Evolutionary conservation across 495 filamentous ascomycete genomes (phyloP).

Genomic region (Podospora fimiseda): DNA sequence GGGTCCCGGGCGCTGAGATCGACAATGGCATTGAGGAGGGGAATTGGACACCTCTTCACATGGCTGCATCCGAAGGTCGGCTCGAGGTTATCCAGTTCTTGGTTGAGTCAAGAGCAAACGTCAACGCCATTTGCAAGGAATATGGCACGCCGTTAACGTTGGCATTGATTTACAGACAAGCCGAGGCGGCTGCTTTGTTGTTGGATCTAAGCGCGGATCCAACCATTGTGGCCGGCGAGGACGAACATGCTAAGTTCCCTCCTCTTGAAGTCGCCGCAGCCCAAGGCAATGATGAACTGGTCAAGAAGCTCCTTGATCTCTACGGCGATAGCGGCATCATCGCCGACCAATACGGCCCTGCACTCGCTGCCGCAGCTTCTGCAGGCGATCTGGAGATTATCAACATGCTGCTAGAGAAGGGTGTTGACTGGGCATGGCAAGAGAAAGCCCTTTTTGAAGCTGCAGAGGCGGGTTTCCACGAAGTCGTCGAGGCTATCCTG

Average conservation of each 20-base stretch:
- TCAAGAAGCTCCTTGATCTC: conserved; percentile 1
- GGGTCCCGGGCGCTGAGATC: conserved; percentile 2
- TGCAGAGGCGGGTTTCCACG: conserved; percentile 1
- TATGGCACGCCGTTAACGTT: conserved; percentile 6
- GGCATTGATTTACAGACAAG: not conserved
- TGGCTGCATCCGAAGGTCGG: conserved; percentile 8
- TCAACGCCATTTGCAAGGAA: conserved; percentile 9
- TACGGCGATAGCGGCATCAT: not conserved
- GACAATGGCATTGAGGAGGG: conserved; percentile 2
- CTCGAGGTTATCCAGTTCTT: conserved; percentile 5
- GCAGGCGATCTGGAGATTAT: conserved; percentile 8
- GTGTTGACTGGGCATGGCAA: conserved; percentile 1
- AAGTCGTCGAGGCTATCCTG: conserved; percentile 5
- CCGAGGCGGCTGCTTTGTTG: not conserved
- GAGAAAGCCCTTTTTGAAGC: conserved; percentile 7
- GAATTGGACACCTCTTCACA: conserved; percentile 12
- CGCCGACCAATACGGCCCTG: conserved; percentile 1
- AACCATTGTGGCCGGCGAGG: conserved; percentile 1
- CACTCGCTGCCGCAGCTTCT: conserved; percentile 7
- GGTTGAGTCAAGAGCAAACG: not conserved
- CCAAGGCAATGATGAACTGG: conserved; percentile 5
- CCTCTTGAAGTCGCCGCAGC: conserved; percentile 4
- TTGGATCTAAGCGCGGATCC: not conserved
- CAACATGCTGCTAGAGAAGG: conserved; percentile 1
- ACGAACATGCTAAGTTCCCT: not conserved